Base-by-base conservation (phyloP, 202 grass and related monocot genomes). In the Musa balbisiana region DNA sequence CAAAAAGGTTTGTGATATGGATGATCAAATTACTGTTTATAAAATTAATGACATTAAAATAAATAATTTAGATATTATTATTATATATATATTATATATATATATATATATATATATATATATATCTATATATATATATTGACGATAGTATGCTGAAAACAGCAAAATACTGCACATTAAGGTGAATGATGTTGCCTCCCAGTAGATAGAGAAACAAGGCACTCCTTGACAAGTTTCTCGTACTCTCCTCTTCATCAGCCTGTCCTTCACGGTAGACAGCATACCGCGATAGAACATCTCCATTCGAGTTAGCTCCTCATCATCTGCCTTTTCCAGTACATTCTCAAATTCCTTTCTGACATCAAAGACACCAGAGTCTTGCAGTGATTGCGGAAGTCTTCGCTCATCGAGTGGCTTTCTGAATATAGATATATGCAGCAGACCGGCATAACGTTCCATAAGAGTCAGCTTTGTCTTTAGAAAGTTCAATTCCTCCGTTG, bases 381-480 rank as follows among this genome's bases (percentile, higher is more conserved):
- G 83, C 81, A 94, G 84, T 17, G 81, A 90, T 16, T 85, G 81
- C 12, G 85, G 85, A 71, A 99, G 77, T 1, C 29, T 87, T 69
- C 75, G 78, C 77, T 92, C 95, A 23, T 92, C 91, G 43, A 98
- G 80, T 13, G 81, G 83, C 78, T 98, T 98, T 73, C 87, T 83
- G 68, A 98, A 98, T 72, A 98, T 92, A 51, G 95, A 98, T 74
- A 98, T 85, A 78, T 94, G 91, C 17, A 98, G 87, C 78, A 98
- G 83, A 80, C 84, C 90, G 15, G 95, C 95, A 71, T 94, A 94
- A 81, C 87, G 84, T 59, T 98, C 91, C 91, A 92, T 90, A 51
- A 94, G 74, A 73, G 78, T 83, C 77, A 98, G 55, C 81, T 93
- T 99, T 68, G 85, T 85, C 64, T 63, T 80, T 23, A 92, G 72